Evolutionary conservation across 1,139 yeast species (phyloP).

Genomic region (Kodamaea alishanica): DNA sequence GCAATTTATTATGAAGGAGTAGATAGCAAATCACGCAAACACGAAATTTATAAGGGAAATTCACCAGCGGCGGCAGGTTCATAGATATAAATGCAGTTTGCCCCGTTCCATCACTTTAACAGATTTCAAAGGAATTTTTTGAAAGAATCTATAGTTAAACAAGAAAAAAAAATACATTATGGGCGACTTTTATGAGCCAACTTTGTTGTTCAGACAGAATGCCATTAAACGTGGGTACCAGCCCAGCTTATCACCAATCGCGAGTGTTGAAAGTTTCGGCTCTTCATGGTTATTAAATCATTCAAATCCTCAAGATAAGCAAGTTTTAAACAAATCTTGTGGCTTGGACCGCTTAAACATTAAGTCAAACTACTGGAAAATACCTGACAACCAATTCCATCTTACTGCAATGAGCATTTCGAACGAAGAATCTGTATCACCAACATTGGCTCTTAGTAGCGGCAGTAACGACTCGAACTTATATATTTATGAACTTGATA

Average conservation of each 20-base stretch:
- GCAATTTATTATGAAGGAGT: no score
- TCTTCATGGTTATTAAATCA: slow-evolving; percentile 26
- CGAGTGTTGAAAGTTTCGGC: slow-evolving; percentile 23
- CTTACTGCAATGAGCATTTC: slow-evolving; percentile 53
- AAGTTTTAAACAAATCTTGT: slow-evolving; percentile 38
- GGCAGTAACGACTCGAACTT: slow-evolving; percentile 55
- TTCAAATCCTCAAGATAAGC: slow-evolving; percentile 28
- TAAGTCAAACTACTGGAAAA: slow-evolving; percentile 68
- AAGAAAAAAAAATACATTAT: slow-evolving; percentile 16
- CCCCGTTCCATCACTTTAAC: no score
- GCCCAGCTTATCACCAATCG: slow-evolving; percentile 28
- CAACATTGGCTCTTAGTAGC: slow-evolving; percentile 60
- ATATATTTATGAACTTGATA: slow-evolving; percentile 58
- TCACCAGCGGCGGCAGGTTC: no score
- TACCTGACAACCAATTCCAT: slow-evolving; percentile 54
- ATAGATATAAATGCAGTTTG: no score
- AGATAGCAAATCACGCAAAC: no score
- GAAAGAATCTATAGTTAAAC: neutral
- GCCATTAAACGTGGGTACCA: slow-evolving; percentile 38
- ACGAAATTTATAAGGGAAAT: no score
- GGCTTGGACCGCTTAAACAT: slow-evolving; percentile 41
- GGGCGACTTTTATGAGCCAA: slow-evolving; percentile 43
- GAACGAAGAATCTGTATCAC: slow-evolving; percentile 27
- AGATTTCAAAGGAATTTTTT: neutral
- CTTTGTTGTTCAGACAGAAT: slow-evolving; percentile 42